A percentile compares a stretch with the other conserved stretches of the same genome.
These are phyloP conservation scores for Bipolaris sorokiniana DNA, from an alignment of 2,329 filamentous ascomycete species.

Conservation along the genomic window DNA sequence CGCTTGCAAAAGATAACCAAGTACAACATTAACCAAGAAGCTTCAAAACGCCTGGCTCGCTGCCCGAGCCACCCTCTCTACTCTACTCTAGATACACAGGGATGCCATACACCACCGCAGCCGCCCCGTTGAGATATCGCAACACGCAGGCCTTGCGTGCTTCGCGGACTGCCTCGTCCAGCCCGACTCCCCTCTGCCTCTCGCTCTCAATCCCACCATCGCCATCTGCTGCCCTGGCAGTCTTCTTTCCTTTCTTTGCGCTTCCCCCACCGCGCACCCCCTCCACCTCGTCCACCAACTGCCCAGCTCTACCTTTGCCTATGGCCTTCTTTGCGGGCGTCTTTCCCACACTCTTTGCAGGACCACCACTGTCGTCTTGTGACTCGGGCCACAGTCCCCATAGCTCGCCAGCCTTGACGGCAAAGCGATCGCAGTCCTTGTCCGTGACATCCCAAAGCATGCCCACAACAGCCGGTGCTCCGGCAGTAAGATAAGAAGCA, in stretches of 20 bases:
- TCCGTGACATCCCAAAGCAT: conserved; percentile 99
- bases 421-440: conserved; percentile 93
- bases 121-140: conserved; percentile 89
- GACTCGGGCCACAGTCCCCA: conserved; percentile 75
- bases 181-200: conserved; percentile 44
- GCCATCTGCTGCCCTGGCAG: conserved; percentile 35
- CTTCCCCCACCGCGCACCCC: conserved; percentile 23
- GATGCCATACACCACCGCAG: conserved; percentile 92
- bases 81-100: conserved; percentile 74
- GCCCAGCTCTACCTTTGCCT: conserved; percentile 38
- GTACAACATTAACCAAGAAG: not conserved
- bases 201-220: conserved; percentile 27
- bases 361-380: conserved; percentile 31
- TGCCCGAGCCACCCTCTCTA: not conserved
- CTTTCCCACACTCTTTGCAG: conserved; percentile 32
- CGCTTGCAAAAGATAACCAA: not conserved
- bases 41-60: not conserved
- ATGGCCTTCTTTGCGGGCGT: conserved; percentile 36
- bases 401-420: conserved; percentile 75
- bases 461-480: conserved; percentile 78
- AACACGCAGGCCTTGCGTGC: conserved; percentile 83
- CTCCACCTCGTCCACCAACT: conserved; percentile 36
- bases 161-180: conserved; percentile 81
- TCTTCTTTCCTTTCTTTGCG: conserved; percentile 33
- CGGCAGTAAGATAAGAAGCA: conserved; percentile 89